Evolutionary conservation across 805 yeast genomes (phyloP).

Genomic region (Yarrowia sp.): DNA sequence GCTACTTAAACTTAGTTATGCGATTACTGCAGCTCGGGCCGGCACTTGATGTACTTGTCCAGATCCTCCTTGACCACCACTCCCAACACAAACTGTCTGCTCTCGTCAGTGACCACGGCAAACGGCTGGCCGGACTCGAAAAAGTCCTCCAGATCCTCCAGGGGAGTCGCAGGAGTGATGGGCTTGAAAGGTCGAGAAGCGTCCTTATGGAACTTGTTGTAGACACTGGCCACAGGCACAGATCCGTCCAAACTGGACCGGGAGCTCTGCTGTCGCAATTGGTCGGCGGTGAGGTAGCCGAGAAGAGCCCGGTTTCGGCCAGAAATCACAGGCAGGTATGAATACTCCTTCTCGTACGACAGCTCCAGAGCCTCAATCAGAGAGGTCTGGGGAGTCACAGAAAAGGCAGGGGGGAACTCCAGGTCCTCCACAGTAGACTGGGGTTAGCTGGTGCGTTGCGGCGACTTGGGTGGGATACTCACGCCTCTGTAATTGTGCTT

Average conservation of each 20-base stretch:
- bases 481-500: constrained; percentile 26
- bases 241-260: constrained; percentile 30
- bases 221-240: constrained; percentile 40
- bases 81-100: constrained; percentile 54
- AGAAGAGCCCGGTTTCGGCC: constrained; percentile 47
- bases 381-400: constrained; percentile 50
- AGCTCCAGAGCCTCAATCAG: constrained; percentile 52
- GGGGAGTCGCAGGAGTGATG: constrained; percentile 54
- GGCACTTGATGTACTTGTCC: constrained; percentile 43
- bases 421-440: constrained; percentile 58
- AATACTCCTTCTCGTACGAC: constrained; percentile 55
- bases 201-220: constrained; percentile 35
- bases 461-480: not conserved
- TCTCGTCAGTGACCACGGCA: constrained; percentile 57
- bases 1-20: not conserved
- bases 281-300: constrained; percentile 49
- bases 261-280: constrained; percentile 39
- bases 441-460: constrained; percentile 26
- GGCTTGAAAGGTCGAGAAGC: constrained; percentile 41
- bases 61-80: constrained; percentile 56
- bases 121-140: constrained; percentile 51
- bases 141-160: constrained; percentile 53
- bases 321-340: constrained; percentile 55
- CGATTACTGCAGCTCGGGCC: constrained; percentile 39
- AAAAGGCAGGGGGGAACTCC: constrained; percentile 56